Evolutionary conservation across 176 grass and related monocot genomes (phyloP), one percentile per base, ranked within the genome.

Genomic region (Rhynchospora pubera): DNA sequence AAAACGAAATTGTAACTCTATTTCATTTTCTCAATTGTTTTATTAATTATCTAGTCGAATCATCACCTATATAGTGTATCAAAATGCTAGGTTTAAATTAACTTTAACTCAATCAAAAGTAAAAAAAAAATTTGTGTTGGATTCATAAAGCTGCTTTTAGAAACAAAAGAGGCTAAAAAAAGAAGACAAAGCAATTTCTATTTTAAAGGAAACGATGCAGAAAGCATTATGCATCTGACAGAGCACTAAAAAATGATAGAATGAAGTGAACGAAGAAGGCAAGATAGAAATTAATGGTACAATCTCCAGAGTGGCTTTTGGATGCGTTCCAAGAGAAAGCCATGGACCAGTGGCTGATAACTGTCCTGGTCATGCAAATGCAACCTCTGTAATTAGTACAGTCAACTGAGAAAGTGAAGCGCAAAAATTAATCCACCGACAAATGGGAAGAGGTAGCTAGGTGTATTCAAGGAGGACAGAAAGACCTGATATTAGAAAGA

Each of bases 391-490:
- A 55, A 77, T 56, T 77, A 56, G 72, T 77, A 77, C 72, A 77
- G 72, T 77, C 50, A 77, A 77, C 48, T 55, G 23, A 55, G 6
- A 53, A 77, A 77, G 48, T 62, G 9, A 82, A 16, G 5, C 2
- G 18, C 26, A n/a, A 66, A 5, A 52, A 65, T 16, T 64, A 65
- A 82, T 66, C 30, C 79, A 82, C 79, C 79, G 79, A 82, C 79
- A 82, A 82, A 82, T 82, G 72, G 47, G 50, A 77, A 77, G 72
- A 55, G 72, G 50, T 65, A 82, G 79, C 61, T 82, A 66, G 60
- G 61, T 82, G 61, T 30, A 82, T 82, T 65, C 6, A 82, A 65
- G 19, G 46, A 82, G 44, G 19, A 82, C 79, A 82, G 79, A 82
- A 64, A 16, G 60, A 44, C 14, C 19, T 80, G 78, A 80, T 79